Evolutionary conservation across 164 flowering plant genomes (phyloP).

Genomic region (Magnolia kwangsiensis): DNA sequence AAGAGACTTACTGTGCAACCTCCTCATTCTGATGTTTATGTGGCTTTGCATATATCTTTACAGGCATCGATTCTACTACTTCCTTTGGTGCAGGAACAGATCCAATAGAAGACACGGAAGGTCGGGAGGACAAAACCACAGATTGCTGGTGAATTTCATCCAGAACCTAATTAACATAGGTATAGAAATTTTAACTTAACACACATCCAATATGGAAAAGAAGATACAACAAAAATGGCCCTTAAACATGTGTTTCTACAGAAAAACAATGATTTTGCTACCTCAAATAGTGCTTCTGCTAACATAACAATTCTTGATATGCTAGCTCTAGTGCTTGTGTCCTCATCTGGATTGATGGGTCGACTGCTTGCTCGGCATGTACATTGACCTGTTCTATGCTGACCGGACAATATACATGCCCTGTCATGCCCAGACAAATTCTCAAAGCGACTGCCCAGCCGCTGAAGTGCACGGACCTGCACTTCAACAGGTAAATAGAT

Average conservation of each 20-base stretch:
- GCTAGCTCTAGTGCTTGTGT: constrained; percentile 79
- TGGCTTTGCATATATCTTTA: constrained; percentile 49
- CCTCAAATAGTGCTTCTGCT: constrained; percentile 98
- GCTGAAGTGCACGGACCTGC: constrained; percentile 91
- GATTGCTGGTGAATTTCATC: constrained; percentile 99
- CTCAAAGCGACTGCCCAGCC: constrained; percentile 88
- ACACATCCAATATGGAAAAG: constrained; percentile 1
- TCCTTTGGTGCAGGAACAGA: constrained; percentile 93
- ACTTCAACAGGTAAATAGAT: constrained; percentile 9
- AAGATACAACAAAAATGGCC: neutral
- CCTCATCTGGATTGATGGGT: constrained; percentile 49
- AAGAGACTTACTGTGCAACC: constrained; percentile 69
- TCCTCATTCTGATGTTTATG: constrained; percentile 61
- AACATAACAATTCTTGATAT: constrained; percentile 95
- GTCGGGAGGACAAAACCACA: constrained; percentile 76
- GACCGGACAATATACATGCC: constrained; percentile 83
- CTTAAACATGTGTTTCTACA: neutral
- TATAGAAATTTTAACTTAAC: constrained; percentile 19
- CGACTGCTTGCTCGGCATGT: constrained; percentile 50
- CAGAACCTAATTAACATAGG: constrained; percentile 67
- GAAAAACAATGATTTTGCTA: constrained; percentile 20
- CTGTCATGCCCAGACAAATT: constrained; percentile 90
- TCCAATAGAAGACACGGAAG: constrained; percentile 84
- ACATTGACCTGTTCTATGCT: constrained; percentile 78
- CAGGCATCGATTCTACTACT: constrained; percentile 79